Evolutionary conservation across 2,329 filamentous ascomycete species (phyloP).

Genomic region (Colletotrichum zoysiae): DNA sequence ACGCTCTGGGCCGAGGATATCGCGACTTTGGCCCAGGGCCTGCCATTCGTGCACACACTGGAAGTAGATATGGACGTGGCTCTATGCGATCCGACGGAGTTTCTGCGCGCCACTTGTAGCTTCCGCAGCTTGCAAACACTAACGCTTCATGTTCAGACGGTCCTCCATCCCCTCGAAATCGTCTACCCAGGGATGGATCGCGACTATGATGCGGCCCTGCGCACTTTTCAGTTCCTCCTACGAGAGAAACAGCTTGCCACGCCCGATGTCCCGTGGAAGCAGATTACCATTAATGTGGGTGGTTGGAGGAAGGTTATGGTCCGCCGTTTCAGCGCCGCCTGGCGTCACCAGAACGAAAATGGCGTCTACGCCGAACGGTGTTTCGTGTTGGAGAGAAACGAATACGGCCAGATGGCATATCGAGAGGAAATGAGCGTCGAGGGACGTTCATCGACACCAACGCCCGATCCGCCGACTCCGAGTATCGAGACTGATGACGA

Average conservation of each 20-base stretch:
- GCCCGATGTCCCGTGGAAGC: conserved; percentile 50
- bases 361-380: conserved; percentile 62
- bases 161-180: conserved; percentile 51
- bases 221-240: conserved; percentile 51
- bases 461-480: conserved; percentile 37
- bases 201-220: conserved; percentile 54
- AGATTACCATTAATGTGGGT: conserved; percentile 61
- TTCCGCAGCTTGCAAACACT: conserved; percentile 57
- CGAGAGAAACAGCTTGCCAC: conserved; percentile 45
- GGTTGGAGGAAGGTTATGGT: conserved; percentile 62
- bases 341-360: conserved; percentile 55
- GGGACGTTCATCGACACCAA: conserved; percentile 41
- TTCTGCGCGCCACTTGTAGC: conserved; percentile 54
- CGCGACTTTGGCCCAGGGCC: conserved; percentile 47
- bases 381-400: conserved; percentile 55
- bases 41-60: conserved; percentile 54
- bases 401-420: conserved; percentile 34
- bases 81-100: conserved; percentile 51
- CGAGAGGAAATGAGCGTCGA: conserved; percentile 40
- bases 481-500: conserved; percentile 29
- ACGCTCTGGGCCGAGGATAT: conserved; percentile 55
- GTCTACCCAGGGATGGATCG: conserved; percentile 48
- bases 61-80: conserved; percentile 63
- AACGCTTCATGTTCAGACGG: conserved; percentile 60
- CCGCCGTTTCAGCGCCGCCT: conserved; percentile 55